phyloP scores from a whole-genome alignment of 495 filamentous ascomycete genomes.

The Aspergillus conjunctus region DNA sequence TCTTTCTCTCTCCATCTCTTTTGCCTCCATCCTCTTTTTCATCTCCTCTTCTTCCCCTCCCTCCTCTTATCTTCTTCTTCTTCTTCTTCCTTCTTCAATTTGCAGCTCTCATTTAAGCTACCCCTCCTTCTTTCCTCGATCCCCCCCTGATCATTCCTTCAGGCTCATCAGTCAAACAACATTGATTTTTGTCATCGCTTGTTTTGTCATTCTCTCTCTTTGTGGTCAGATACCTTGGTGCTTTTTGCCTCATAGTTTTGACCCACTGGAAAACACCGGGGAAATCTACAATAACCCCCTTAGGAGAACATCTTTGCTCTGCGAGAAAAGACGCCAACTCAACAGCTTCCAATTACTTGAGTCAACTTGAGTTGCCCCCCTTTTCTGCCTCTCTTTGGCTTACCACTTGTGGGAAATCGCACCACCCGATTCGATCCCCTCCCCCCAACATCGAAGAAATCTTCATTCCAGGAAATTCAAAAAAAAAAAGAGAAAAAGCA shows the following conservation, averaged over 20 bases:
- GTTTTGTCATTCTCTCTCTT: conserved; percentile 48
- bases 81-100: conserved; percentile 26
- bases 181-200: conserved; percentile 29
- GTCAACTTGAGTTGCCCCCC: conserved; percentile 22
- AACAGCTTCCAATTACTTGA: conserved; percentile 17
- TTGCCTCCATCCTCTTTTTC: conserved; percentile 29
- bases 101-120: conserved; percentile 29
- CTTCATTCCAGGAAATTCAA: conserved; percentile 4
- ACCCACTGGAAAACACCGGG: conserved; percentile 13
- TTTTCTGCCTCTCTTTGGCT: conserved; percentile 21
- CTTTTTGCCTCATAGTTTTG: conserved; percentile 17
- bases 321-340: conserved; percentile 21
- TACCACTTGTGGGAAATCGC: conserved; percentile 20
- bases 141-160: conserved; percentile 47
- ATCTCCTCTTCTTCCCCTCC: conserved; percentile 37
- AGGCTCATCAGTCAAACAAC: conserved; percentile 32
- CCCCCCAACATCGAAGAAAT: conserved; percentile 8
- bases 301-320: conserved; percentile 10
- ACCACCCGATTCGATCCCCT: conserved; percentile 15
- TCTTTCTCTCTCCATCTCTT: conserved; percentile 37
- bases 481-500: neutral
- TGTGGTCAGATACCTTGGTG: conserved; percentile 32
- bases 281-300: conserved; percentile 7
- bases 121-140: conserved; percentile 39
- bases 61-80: conserved; percentile 24